A percentile compares a stretch with the other conserved stretches of the same genome.
Conservation (phyloP, 768 basidiomycete genomes). For the Boletus sp. region DNA sequence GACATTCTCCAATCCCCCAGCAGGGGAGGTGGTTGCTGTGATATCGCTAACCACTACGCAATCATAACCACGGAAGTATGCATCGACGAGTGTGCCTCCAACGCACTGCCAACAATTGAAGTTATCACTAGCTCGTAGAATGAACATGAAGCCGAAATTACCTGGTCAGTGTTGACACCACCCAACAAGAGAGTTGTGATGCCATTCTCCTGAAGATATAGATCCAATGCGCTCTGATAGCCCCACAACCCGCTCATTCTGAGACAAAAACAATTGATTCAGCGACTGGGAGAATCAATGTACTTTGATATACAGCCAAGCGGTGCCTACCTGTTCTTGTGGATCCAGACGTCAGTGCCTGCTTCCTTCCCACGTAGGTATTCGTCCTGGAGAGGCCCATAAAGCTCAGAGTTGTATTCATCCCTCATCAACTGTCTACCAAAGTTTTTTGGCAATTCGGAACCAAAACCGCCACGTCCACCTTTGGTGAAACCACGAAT, state of each 20-base stretch:
- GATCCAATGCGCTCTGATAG: constrained; percentile 57
- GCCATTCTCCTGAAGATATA: constrained; percentile 62
- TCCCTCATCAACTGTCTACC: constrained; percentile 60
- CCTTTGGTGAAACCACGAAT: constrained; percentile 53
- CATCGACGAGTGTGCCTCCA: constrained; percentile 59
- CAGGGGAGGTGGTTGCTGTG: constrained; percentile 62
- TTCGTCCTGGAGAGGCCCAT: constrained; percentile 59
- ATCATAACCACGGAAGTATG: constrained; percentile 65
- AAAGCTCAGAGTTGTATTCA: constrained; percentile 56
- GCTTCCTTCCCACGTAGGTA: constrained; percentile 49
- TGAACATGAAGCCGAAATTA: constrained; percentile 16
- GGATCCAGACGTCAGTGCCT: constrained; percentile 69
- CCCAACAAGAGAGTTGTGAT: constrained; percentile 61
- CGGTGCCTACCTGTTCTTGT: constrained; percentile 56
- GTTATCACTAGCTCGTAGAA: neutral
- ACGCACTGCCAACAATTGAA: constrained; percentile 47
- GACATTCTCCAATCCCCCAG: constrained; percentile 55
- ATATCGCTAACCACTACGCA: constrained; percentile 56
- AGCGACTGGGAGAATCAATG: neutral
- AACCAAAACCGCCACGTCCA: constrained; percentile 51
- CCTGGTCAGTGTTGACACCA: constrained; percentile 70
- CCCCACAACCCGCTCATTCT: constrained; percentile 72
- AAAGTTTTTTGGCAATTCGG: constrained; percentile 50
- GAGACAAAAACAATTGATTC: neutral
- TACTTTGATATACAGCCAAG: neutral